Base-by-base conservation (phyloP, 2,329 filamentous ascomycete genomes). In the Cordyceps farinosa region DNA sequence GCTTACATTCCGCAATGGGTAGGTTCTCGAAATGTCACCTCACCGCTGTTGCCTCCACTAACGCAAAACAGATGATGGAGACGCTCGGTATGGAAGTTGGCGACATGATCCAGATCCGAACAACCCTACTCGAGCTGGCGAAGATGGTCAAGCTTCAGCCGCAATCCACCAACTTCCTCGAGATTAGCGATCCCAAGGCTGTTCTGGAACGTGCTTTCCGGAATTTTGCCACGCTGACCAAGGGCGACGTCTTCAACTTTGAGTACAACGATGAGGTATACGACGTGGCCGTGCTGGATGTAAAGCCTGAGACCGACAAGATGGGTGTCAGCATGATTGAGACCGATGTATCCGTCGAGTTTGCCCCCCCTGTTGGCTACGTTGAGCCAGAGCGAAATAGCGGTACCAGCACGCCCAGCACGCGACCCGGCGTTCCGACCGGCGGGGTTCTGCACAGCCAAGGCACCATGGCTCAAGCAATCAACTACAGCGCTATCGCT, bases 1-100 rank as follows among this genome's bases (percentile, higher is more conserved):
- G 92, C 96, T 61, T 99, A 99, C 77, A 83, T 99, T 65, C 95
- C 95, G 38, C 92, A 93, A 76, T 99, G 95, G 94, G 90, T 93
- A 79, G 67, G 83, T 76, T 36, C 30, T 22, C 17, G 8, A 42
- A 36, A 22, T 57, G n/a, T 27, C 29, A 30, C 10, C 0, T 5
- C 48, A 50, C 54, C 9, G 55, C 45, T 2, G 8, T 40, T 36
- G 22, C 6, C 29, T 13, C 22, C 38, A 48, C 13, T 34, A 22
- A 74, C 71, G 65, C 30, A 56, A 38, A 45, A 51, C 70, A 96
- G 92, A 90, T 98, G 80, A 98, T 99, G 95, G 87, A 92, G 79
- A 95, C 91, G 0, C 85, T 99, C 5, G 80, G 85, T 2, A 86
- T 99, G 62, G 94, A 98, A 64, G 91, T 94, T 1, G 95, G 95